phyloP scores from a whole-genome alignment of 768 basidiomycete genomes.

The Multifurca ochricompacta region DNA sequence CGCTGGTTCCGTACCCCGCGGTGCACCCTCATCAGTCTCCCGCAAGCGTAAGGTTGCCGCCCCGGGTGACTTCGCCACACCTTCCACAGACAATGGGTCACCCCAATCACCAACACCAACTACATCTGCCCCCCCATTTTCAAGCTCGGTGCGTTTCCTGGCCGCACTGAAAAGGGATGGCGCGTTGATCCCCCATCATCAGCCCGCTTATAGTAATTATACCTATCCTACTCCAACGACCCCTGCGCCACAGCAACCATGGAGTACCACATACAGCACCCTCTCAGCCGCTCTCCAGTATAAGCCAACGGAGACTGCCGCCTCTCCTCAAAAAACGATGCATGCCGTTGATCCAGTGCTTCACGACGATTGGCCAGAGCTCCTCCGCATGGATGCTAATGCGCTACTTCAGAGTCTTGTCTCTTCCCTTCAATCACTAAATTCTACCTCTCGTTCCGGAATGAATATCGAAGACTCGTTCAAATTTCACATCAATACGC shows the following conservation, averaged over 20 bases:
- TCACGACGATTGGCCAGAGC: slow-evolving; percentile 57
- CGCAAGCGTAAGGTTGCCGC: slow-evolving; percentile 22
- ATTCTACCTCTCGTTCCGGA: slow-evolving; percentile 52
- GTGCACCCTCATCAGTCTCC: slow-evolving; percentile 28
- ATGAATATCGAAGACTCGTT: slow-evolving; percentile 70
- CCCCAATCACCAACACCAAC: slow-evolving; percentile 7
- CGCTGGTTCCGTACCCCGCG: slow-evolving; percentile 53
- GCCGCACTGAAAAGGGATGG: not conserved
- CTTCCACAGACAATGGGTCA: not conserved
- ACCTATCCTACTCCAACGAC: slow-evolving; percentile 15
- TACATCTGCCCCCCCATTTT: slow-evolving; percentile 11
- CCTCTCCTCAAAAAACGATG: slow-evolving; percentile 1
- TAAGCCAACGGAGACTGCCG: slow-evolving; percentile 11
- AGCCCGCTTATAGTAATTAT: slow-evolving; percentile 13
- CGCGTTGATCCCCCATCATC: not conserved
- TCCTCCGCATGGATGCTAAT: slow-evolving; percentile 48
- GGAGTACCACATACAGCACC: slow-evolving; percentile 19
- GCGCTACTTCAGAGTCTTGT: slow-evolving; percentile 52
- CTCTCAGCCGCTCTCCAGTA: slow-evolving; percentile 20
- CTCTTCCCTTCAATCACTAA: slow-evolving; percentile 50
- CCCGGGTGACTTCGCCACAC: slow-evolving; percentile 28
- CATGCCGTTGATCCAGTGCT: slow-evolving; percentile 29
- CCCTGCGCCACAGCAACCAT: slow-evolving; percentile 10
- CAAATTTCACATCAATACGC: slow-evolving; percentile 63
- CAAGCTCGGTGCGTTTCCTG: slow-evolving; percentile 13